These are phyloP conservation scores for Elasticomyces elasticus DNA, from an alignment of 495 filamentous ascomycete genomes.

Conservation along the genomic window DNA sequence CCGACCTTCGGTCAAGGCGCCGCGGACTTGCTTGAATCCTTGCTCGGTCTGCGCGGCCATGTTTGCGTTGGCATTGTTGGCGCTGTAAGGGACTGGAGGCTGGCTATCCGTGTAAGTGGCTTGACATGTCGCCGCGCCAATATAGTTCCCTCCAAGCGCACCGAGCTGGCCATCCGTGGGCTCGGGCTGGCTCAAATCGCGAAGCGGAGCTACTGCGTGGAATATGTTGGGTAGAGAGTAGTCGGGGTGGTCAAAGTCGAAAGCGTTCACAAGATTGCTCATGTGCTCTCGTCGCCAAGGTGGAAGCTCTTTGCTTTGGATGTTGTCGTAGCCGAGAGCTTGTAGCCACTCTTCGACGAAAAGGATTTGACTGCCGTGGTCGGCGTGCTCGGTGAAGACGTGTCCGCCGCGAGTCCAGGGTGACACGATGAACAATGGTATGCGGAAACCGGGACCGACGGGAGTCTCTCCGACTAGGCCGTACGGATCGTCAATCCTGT, in stretches of 20 bases:
- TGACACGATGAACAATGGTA: conserved; percentile 46
- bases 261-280: conserved; percentile 44
- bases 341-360: conserved; percentile 46
- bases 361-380: conserved; percentile 47
- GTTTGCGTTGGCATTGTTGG: conserved; percentile 22
- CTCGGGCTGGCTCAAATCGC: background rate
- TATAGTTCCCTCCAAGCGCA: conserved; percentile 30
- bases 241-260: conserved; percentile 43
- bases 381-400: conserved; percentile 46
- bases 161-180: conserved; percentile 16
- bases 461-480: conserved; percentile 39
- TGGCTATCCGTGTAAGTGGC: conserved; percentile 28
- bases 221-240: conserved; percentile 38
- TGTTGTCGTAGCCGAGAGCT: conserved; percentile 36
- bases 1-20: conserved; percentile 44
- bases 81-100: conserved; percentile 41
- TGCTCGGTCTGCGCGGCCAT: conserved; percentile 30
- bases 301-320: conserved; percentile 41
- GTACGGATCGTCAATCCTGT: conserved; percentile 39
- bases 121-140: conserved; percentile 37
- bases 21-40: conserved; percentile 42
- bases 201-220: conserved; percentile 30
- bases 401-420: conserved; percentile 46
- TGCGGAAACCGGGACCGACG: conserved; percentile 44
- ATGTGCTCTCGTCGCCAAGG: conserved; percentile 45